phyloP scores from a whole-genome alignment of 192 early-diverging fungal species.

The Geosiphon pyriformis region DNA sequence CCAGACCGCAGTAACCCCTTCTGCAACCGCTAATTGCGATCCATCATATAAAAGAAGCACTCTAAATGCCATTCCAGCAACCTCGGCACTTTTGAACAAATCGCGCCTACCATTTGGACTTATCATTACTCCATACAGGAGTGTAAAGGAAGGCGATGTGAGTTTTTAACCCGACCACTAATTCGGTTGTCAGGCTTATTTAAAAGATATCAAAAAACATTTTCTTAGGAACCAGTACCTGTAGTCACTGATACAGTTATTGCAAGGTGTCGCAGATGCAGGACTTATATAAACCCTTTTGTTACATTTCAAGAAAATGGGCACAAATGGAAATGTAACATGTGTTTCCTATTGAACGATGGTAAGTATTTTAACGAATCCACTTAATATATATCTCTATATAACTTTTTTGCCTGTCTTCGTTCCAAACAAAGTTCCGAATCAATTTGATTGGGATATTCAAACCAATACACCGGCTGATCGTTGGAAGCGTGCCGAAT shows the following conservation, averaged over 20 bases:
- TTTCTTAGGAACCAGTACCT: slow-evolving; percentile 64
- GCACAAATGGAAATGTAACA: slow-evolving; percentile 92
- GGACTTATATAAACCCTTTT: slow-evolving; percentile 96
- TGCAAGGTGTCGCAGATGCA: slow-evolving; percentile 89
- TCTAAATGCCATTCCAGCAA: slow-evolving; percentile 83
- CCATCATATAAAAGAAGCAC: slow-evolving; percentile 85
- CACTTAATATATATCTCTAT: not conserved
- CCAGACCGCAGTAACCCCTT: slow-evolving; percentile 47
- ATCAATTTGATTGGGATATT: slow-evolving; percentile 72
- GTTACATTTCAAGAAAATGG: slow-evolving; percentile 94
- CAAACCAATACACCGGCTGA: slow-evolving; percentile 74
- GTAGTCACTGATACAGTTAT: slow-evolving; percentile 85
- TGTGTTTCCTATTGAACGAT: slow-evolving; percentile 90
- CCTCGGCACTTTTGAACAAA: slow-evolving; percentile 74
- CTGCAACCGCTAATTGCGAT: slow-evolving; percentile 58
- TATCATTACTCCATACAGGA: slow-evolving; percentile 84
- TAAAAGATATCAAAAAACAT: too few species aligned
- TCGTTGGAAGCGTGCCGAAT: slow-evolving; percentile 81
- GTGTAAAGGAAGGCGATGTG: slow-evolving; percentile 68
- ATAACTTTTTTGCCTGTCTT: not conserved
- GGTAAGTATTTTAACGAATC: slow-evolving; percentile 38
- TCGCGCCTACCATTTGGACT: slow-evolving; percentile 87
- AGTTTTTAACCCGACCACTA: too few species aligned
- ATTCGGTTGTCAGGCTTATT: too few species aligned
- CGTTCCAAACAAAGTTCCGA: slow-evolving; percentile 46